These are phyloP conservation scores for Inga laurina DNA, from an alignment of 306 rosid species.

Conservation along the genomic window DNA sequence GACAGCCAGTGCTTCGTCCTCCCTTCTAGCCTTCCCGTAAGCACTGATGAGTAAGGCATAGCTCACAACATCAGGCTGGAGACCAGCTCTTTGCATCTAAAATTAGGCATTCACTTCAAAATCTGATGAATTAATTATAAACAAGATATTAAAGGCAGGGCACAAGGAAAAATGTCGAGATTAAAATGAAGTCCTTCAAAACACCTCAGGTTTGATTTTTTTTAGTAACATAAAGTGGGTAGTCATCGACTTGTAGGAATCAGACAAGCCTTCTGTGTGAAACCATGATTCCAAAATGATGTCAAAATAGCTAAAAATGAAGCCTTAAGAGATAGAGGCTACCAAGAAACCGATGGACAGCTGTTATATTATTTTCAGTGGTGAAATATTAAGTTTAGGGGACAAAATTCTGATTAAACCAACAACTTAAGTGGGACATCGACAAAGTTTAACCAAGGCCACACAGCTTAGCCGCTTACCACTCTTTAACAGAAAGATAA, in stretches of 20 bases:
- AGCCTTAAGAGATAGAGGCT: background rate
- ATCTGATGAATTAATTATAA: constrained; percentile 47
- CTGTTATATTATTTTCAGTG: background rate
- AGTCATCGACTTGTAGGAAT: constrained; percentile 21
- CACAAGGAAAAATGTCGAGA: constrained; percentile 3
- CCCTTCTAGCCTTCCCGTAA: constrained; percentile 95
- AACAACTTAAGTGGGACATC: no score
- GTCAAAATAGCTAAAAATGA: constrained; percentile 9
- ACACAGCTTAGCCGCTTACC: background rate
- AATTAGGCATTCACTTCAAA: constrained; percentile 54
- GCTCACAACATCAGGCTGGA: constrained; percentile 88
- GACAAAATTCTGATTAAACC: background rate
- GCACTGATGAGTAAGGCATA: constrained; percentile 86
- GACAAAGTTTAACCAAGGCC: background rate
- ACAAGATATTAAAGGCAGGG: constrained; percentile 38
- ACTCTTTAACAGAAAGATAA: background rate
- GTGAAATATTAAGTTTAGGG: background rate
- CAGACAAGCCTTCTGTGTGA: background rate
- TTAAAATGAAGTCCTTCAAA: constrained; percentile 19
- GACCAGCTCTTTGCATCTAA: constrained; percentile 98
- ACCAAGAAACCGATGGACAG: background rate
- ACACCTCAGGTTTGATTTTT: constrained; percentile 13
- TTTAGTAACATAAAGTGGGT: background rate
- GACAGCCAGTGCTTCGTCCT: constrained; percentile 95
- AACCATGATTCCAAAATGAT: constrained; percentile 4